Percentiles rank a stretch among this genome's conserved stretches.
These are phyloP conservation scores for Circinella umbellata DNA, from an alignment of 371 early-diverging fungal genomes.

Conservation along the genomic window DNA sequence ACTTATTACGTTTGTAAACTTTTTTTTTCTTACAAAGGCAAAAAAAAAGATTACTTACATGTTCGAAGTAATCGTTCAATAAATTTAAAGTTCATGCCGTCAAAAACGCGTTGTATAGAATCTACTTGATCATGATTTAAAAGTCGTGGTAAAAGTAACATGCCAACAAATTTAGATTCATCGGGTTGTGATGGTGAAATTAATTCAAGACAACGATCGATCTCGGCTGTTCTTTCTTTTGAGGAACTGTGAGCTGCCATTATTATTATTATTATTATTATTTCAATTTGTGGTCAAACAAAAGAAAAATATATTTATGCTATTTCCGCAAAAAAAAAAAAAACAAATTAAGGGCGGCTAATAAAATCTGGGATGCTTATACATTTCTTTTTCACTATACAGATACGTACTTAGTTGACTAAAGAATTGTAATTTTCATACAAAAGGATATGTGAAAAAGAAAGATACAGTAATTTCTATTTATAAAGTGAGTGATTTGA, in stretches of 20 bases:
- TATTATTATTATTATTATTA: too few relatives aligned
- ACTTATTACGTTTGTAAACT: background rate
- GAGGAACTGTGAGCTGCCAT: slow-evolving; percentile 28
- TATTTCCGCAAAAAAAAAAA: too few relatives aligned
- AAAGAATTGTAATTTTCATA: too few relatives aligned
- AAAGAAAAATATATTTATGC: too few relatives aligned
- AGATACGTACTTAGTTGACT: too few relatives aligned
- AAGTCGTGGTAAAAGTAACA: slow-evolving; percentile 55
- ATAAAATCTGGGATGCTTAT: too few relatives aligned
- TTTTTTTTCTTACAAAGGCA: background rate
- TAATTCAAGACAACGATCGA: slow-evolving; percentile 53
- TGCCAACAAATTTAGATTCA: slow-evolving; percentile 58
- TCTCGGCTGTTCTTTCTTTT: slow-evolving; percentile 44
- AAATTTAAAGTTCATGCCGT: slow-evolving; percentile 57
- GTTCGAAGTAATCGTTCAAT: slow-evolving; percentile 51
- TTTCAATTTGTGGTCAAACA: too few relatives aligned
- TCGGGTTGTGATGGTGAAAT: slow-evolving; percentile 50
- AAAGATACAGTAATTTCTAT: too few relatives aligned
- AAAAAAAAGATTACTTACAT: slow-evolving; percentile 28
- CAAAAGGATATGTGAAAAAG: too few relatives aligned
- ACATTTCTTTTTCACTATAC: too few relatives aligned
- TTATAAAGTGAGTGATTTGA: too few relatives aligned
- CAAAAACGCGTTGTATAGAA: slow-evolving; percentile 43
- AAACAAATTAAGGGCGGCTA: too few relatives aligned
- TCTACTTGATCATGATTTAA: slow-evolving; percentile 40